Evolutionary conservation across 371 early-diverging fungal species (phyloP), one percentile per base, ranked within the genome.

Genomic region (Thermomucor indicae-seudaticae): DNA sequence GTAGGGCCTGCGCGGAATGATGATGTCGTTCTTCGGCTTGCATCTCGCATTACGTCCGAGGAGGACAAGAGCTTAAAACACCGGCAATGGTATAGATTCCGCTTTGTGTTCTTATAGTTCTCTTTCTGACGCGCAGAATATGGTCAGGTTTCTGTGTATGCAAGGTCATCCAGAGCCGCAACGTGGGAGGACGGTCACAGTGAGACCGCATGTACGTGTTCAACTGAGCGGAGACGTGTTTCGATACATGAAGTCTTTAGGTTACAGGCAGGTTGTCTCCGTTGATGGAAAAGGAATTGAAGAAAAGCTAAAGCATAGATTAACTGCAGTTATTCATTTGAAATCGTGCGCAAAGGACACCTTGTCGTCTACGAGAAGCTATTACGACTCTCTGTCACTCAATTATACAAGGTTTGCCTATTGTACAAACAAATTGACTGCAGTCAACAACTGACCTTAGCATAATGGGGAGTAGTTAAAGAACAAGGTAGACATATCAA

Each of bases 91-190:
- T 68, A 61, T 49, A 17, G 12, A 42, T 6, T 20, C 32, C 6
- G 20, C 34, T 22, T 7, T 37, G 27, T 31, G 17, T 11, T n/a
- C 14, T 30, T 30, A 16, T 31, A 35, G 19, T 17, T 44, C 25
- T 16, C 11, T 19, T 43, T 24, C 23, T 19, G 19, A 31, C 38
- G n/a, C n/a, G n/a, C n/a, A n/a, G n/a, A n/a, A n/a, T n/a, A n/a
- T 44, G 0, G 6, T 28, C 34, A 71, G 71, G 71, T 64, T 65
- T 32, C 45, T 76, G 12, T 65, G 64, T 43, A 60, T 72, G 58
- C 77, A 72, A 48, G 77, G 77, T 0, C 64, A 70, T 44, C 73
- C 77, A 8, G 77, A 76, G 38, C 70, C 70, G 10, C 77, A 72
- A 17, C 62, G 73, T 31, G 65, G 66, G 24, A 55, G 77, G 47